phyloP scores from a whole-genome alignment of 2,329 filamentous ascomycete genomes.

The Penicillium sp. region DNA sequence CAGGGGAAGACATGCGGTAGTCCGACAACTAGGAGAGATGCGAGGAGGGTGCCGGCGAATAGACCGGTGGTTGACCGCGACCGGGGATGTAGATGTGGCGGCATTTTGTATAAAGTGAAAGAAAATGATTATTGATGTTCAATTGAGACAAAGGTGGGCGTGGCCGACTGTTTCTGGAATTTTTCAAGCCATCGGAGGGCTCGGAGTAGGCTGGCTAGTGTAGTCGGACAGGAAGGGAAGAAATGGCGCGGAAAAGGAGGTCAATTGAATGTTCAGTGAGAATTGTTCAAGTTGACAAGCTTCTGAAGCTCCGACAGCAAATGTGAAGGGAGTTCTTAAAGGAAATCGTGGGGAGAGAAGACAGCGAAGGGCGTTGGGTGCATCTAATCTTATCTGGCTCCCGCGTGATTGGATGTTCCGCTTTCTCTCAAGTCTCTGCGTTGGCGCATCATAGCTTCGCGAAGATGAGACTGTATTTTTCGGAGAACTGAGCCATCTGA shows the following conservation, averaged over 20 bases:
- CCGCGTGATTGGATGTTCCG: constrained; percentile 28
- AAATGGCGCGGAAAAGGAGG: background rate
- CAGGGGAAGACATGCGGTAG: constrained; percentile 89
- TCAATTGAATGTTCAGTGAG: constrained; percentile 15
- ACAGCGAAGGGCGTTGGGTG: constrained; percentile 28
- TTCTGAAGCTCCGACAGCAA: background rate
- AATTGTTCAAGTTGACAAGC: background rate
- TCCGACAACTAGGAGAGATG: constrained; percentile 88
- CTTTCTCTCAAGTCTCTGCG: constrained; percentile 6
- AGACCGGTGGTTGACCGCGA: constrained; percentile 91
- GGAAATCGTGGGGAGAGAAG: constrained; percentile 9
- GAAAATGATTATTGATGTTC: constrained; percentile 1
- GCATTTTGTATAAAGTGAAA: constrained; percentile 56
- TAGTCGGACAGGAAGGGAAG: background rate
- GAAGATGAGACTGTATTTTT: constrained; percentile 19
- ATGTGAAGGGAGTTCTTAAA: constrained; percentile 5
- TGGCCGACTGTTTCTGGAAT: constrained; percentile 12
- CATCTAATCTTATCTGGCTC: constrained; percentile 43
- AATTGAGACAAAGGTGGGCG: constrained; percentile 18
- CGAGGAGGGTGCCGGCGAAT: constrained; percentile 86
- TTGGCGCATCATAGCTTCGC: constrained; percentile 18
- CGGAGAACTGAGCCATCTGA: constrained; percentile 15
- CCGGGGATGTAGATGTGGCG: constrained; percentile 83
- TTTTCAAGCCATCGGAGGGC: constrained; percentile 23
- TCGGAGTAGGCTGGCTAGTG: constrained; percentile 1